Conservation (phyloP, 2,329 filamentous ascomycete genomes). For the Corniculantispora saksenae region DNA sequence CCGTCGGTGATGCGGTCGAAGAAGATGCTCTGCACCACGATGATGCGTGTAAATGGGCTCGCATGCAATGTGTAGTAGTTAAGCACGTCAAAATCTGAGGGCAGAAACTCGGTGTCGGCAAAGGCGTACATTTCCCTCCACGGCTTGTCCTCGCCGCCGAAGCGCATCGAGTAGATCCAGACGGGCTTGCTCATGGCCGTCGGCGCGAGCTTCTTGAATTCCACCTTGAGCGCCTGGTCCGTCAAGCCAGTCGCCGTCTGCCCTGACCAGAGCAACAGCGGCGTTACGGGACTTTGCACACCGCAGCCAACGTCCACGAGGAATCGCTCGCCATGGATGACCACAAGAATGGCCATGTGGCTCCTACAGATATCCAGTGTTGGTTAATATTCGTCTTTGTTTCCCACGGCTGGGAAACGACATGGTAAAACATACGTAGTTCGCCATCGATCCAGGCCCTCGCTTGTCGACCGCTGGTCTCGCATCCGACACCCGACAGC, state of each 20-base stretch:
- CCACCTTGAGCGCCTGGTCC: background rate
- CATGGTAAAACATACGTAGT: background rate
- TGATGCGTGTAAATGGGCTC: background rate
- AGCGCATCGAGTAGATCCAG: slow-evolving; percentile 12
- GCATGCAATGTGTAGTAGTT: slow-evolving; percentile 15
- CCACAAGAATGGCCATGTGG: slow-evolving; percentile 10
- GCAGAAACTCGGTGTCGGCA: slow-evolving; percentile 12
- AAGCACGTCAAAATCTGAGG: slow-evolving; percentile 7
- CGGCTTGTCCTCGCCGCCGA: background rate
- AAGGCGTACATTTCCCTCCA: slow-evolving; percentile 12
- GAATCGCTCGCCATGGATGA: slow-evolving; percentile 6
- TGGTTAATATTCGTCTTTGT: background rate
- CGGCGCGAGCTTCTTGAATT: background rate
- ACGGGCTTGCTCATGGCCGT: background rate
- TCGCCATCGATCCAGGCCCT: slow-evolving; percentile 3
- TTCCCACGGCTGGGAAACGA: background rate
- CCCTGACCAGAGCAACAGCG: background rate
- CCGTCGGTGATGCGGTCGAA: background rate
- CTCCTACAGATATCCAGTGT: background rate
- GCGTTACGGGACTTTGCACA: background rate
- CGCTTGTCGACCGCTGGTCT: background rate
- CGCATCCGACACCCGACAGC: slow-evolving; percentile 7
- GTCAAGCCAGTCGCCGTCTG: background rate
- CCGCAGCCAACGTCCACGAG: slow-evolving; percentile 6
- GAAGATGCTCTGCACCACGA: slow-evolving; percentile 13